phyloP scores from a whole-genome alignment of 345 rosid genomes.

The Eucalyptus pauciflora region DNA sequence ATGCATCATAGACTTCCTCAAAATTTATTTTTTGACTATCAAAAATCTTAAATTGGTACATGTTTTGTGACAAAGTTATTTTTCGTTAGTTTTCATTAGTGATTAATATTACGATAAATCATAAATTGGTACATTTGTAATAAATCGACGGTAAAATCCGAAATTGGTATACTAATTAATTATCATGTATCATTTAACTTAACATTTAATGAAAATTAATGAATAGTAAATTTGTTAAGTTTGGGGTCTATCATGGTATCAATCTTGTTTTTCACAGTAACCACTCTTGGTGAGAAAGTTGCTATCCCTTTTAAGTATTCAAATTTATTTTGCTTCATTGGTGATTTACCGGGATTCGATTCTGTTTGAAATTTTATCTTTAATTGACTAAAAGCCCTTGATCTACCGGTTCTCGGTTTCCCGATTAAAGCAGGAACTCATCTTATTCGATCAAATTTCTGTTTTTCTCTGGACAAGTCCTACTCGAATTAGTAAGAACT shows the following conservation, averaged over 20 bases:
- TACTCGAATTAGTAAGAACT: not conserved
- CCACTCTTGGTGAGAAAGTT: not conserved
- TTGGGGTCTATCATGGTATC: too few species aligned
- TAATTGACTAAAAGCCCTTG: not conserved
- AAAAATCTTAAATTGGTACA: not conserved
- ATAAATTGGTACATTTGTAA: too few species aligned
- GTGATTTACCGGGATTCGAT: not conserved
- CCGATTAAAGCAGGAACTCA: not conserved
- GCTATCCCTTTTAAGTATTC: not conserved
- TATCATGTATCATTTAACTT: rapidly evolving
- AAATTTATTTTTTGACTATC: too few species aligned
- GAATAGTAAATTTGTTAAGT: too few species aligned
- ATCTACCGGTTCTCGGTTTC: not conserved
- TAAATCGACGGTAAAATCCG: rapidly evolving
- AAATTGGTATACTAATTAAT: too few species aligned
- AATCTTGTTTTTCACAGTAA: not conserved
- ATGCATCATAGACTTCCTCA: rapidly evolving
- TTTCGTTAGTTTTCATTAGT: too few species aligned
- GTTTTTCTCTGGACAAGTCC: not conserved
- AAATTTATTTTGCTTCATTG: not conserved
- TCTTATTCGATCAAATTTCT: not conserved
- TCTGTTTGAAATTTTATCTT: not conserved
- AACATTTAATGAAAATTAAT: too few species aligned
- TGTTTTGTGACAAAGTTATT: not conserved
- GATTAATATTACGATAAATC: too few species aligned